Base-by-base conservation (phyloP, 2,329 filamentous ascomycete genomes). In the Didymellaceae sp. region DNA sequence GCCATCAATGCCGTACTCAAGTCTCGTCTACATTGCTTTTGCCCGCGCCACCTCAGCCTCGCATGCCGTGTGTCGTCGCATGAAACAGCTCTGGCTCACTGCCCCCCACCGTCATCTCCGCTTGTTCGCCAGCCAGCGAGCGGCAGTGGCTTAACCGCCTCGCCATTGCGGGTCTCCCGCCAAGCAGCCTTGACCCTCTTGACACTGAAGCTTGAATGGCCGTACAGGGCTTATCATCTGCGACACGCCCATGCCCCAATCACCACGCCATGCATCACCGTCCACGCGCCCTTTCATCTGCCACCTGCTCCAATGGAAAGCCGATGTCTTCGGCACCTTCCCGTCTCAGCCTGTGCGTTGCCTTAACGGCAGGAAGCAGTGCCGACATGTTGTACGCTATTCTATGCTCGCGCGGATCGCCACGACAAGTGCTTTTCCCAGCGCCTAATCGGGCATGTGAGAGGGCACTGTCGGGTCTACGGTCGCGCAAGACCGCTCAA, bases 181-280 rank as follows among this genome's bases (percentile, higher is more conserved):
- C 65, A 68, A 68, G 63, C 17, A 65, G 46, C 63, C 66, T 68
- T 70, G 53, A 56, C 35, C 22, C 25, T 20, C 22, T 30, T 40
- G 48, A 50, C 43, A 37, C 39, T 22, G 48, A 59, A 51, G 59
- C 65, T 63, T 68, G 55, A 66, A 39, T 61, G 61, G 55, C 45
- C 45, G 51, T n/a, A 47, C 43, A 41, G 33, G 45, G 53, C 52
- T 52, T 52, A 55, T 53, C 39, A 57, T 41, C 52, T 52, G 45
- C 54, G 25, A 55, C 54, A 56, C 55, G n/a, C n/a, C n/a, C n/a
- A n/a, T n/a, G n/a, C n/a, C n/a, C n/a, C n/a, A n/a, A n/a, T n/a
- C 37, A 44, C 20, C 48, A 38, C 42, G 21, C 33, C 48, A 52
- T 34, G 34, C 39, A 39, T 17, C 46, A 45, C 31, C 31, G 24